Conservation (phyloP, 129 eudicot species). For the Centrapalus pauciflorus region DNA sequence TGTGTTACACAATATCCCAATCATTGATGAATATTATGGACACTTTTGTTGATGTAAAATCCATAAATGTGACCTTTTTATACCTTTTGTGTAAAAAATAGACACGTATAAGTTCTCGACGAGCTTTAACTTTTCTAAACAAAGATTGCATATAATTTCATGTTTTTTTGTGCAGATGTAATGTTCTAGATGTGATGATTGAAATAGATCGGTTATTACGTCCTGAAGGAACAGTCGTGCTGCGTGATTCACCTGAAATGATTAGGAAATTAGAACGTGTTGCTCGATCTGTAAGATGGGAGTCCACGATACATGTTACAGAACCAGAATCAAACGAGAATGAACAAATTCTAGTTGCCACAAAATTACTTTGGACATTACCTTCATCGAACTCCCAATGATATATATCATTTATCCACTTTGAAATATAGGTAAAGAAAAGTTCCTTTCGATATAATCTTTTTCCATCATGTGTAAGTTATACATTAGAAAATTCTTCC, state of each 20-base stretch:
- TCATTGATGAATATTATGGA: too few relatives aligned
- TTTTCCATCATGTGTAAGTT: background rate
- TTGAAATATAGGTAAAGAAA: slow-evolving; percentile 22
- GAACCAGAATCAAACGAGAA: slow-evolving; percentile 62
- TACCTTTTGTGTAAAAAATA: too few relatives aligned
- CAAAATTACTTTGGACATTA: slow-evolving; percentile 53
- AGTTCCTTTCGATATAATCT: background rate
- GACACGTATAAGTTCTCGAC: too few relatives aligned
- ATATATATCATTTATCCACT: slow-evolving; percentile 13
- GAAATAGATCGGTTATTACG: slow-evolving; percentile 79
- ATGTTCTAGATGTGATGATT: slow-evolving; percentile 69
- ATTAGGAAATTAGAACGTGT: slow-evolving; percentile 52
- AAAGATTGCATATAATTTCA: background rate
- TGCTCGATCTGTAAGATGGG: slow-evolving; percentile 64
- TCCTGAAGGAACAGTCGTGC: slow-evolving; percentile 70
- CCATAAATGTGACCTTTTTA: too few relatives aligned
- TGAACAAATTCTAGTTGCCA: slow-evolving; percentile 67
- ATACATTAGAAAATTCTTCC: background rate
- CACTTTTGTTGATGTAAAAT: too few relatives aligned
- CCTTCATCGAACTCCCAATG: slow-evolving; percentile 45
- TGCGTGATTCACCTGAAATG: slow-evolving; percentile 67
- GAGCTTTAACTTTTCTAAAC: background rate
- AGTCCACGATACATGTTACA: slow-evolving; percentile 42
- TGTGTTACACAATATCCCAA: too few relatives aligned
- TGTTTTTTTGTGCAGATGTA: slow-evolving; percentile 49